phyloP scores from a whole-genome alignment of 1,139 yeast species.

The Geotrichum restrictum region DNA sequence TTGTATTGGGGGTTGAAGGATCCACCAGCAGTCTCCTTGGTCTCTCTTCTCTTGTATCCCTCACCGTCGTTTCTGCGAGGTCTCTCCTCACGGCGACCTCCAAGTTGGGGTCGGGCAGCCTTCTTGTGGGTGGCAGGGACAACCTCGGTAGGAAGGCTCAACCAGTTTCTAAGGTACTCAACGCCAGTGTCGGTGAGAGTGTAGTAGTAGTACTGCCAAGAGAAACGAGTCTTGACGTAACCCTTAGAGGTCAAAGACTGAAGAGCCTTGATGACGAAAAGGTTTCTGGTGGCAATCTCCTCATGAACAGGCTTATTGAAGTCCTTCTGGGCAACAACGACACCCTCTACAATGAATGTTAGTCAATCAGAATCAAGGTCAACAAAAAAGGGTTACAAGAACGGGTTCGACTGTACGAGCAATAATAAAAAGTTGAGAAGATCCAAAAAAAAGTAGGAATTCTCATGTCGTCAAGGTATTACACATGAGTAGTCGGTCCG shows the following conservation, averaged over 20 bases:
- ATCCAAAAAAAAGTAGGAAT: too few species aligned
- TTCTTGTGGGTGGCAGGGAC: slow-evolving; percentile 98
- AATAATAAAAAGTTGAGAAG: too few species aligned
- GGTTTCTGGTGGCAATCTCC: slow-evolving; percentile 96
- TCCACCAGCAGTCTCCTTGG: slow-evolving; percentile 38
- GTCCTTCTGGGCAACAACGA: slow-evolving; percentile 98
- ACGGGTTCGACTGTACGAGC: too few species aligned
- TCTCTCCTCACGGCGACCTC: slow-evolving; percentile 38
- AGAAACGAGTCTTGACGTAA: slow-evolving; percentile 98
- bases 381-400: background rate
- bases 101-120: slow-evolving; percentile 81
- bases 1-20: slow-evolving; percentile 37
- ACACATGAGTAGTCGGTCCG: too few species aligned
- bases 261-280: slow-evolving; percentile 97
- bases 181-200: slow-evolving; percentile 99
- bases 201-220: slow-evolving; percentile 99
- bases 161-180: slow-evolving; percentile 95
- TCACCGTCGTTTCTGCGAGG: slow-evolving; percentile 40
- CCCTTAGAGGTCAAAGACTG: slow-evolving; percentile 99
- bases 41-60: slow-evolving; percentile 44
- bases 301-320: slow-evolving; percentile 97
- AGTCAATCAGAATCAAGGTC: background rate
- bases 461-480: too few species aligned
- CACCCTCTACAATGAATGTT: slow-evolving; percentile 68
- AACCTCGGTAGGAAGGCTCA: slow-evolving; percentile 97